Base-by-base conservation (phyloP, 2,329 filamentous ascomycete genomes). In the Aspergillus glaucus region DNA sequence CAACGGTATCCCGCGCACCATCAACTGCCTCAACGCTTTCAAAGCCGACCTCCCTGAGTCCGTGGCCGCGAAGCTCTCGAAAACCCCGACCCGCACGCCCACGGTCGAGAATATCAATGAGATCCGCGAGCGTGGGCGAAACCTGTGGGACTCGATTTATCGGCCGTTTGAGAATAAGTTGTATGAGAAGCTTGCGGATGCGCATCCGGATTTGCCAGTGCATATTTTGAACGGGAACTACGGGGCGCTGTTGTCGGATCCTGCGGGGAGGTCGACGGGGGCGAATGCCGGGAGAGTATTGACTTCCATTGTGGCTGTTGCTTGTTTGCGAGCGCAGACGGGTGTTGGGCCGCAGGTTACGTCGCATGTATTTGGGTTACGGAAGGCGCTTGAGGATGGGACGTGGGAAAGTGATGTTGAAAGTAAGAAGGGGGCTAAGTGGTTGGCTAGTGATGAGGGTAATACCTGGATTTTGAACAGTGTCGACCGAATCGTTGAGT, bases 271-370 rank as follows among this genome's bases (percentile, higher is more conserved):
- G 6, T 61, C 67, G 4, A 76, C 75, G 0, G 63, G 75, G 19
- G 74, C 70, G 0, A 78, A 75, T 15, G 79, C 87, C 0, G 88
- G 88, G 0, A 71, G 88, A 1, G 78, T 87, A 0, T 69, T 89
- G 53, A 93, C 88, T 0, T 86, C 81, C 47, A 67, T 93, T 10
- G 76, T 90, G 4, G 88, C 86, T 0, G 78, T 94, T 26, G 77
- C 87, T 4, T 90, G 87, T 60, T 65, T 94, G 64, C 72, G 88
- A 3, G 79, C 88, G 41, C 88, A 93, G 75, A 87, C 85, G 8
- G 88, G 88, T 0, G 88, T 93, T 0, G 88, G 83, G 0, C 88
- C 88, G 1, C 88, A 93, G 74, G 87, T 94, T 10, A 70, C 86
- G 15, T 88, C 84, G 56, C 88, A 94, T 68, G 77, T 93, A 0